Evolutionary conservation across 164 flowering plant species (phyloP).

Genomic region (Paratinospora sagittata): DNA sequence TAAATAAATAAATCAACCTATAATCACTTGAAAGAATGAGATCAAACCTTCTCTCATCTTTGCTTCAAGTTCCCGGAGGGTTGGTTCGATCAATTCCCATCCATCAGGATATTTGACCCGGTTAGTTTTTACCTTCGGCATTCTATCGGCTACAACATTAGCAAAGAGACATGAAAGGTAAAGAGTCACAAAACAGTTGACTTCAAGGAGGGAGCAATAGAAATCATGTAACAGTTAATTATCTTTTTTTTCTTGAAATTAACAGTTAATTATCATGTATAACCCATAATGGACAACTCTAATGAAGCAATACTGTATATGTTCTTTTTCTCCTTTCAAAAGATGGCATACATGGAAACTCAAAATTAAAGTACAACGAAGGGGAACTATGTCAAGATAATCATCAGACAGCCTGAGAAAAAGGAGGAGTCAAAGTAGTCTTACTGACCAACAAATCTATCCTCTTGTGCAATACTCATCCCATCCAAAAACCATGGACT

Average conservation of each 20-base stretch:
- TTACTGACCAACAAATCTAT: too few species aligned
- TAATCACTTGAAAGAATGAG: neutral
- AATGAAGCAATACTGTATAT: neutral
- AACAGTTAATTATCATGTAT: neutral
- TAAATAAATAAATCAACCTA: neutral
- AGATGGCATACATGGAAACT: too few species aligned
- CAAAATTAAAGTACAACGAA: too few species aligned
- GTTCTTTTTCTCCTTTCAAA: too few species aligned
- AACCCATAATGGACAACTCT: neutral
- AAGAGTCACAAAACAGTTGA: neutral
- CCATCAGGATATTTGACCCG: slow-evolving; percentile 72
- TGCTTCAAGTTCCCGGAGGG: slow-evolving; percentile 66
- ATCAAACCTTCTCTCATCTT: slow-evolving; percentile 85
- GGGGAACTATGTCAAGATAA: too few species aligned
- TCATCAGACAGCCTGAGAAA: too few species aligned
- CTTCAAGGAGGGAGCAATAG: neutral
- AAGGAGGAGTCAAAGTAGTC: too few species aligned
- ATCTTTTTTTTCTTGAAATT: too few species aligned
- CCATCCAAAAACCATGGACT: too few species aligned
- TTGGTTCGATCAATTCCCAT: slow-evolving; percentile 87
- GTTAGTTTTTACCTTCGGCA: slow-evolving; percentile 83
- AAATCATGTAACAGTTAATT: neutral
- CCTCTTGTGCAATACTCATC: too few species aligned
- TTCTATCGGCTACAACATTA: slow-evolving; percentile 24
- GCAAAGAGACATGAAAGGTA: neutral